Percentiles rank a stretch among this genome's conserved stretches.
Conservation (phyloP, 371 early-diverging fungal genomes). For the Rhizomucor pusillus region DNA sequence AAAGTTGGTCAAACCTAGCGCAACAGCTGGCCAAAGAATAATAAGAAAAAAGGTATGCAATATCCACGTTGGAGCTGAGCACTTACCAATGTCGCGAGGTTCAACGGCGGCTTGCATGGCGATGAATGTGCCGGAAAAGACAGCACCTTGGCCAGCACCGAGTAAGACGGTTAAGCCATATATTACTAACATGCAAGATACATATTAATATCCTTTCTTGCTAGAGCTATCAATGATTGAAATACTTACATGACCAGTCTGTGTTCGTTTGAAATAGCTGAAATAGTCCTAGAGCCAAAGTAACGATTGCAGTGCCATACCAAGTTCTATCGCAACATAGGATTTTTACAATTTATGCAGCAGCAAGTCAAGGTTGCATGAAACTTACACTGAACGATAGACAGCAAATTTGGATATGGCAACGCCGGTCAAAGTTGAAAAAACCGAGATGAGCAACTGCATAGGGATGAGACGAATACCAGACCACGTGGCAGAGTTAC, state of each 20-base stretch:
- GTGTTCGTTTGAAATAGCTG: constrained; percentile 26
- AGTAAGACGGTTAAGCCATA: constrained; percentile 42
- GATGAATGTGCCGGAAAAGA: constrained; percentile 44
- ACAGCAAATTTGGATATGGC: constrained; percentile 45
- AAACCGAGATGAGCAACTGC: constrained; percentile 39
- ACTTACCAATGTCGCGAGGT: constrained; percentile 33
- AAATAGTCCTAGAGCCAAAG: constrained; percentile 31
- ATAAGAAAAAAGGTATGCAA: neutral
- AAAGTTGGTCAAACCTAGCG: constrained; percentile 40
- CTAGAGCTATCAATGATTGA: neutral
- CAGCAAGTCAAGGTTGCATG: neutral
- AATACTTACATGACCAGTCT: constrained; percentile 23
- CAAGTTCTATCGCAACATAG: constrained; percentile 25
- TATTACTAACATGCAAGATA: constrained; percentile 15
- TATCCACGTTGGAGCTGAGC: neutral
- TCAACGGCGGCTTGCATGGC: constrained; percentile 44
- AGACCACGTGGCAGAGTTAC: constrained; percentile 50
- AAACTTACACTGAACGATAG: constrained; percentile 46
- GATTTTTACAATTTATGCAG: no score
- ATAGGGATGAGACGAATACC: constrained; percentile 52
- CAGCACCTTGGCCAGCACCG: constrained; percentile 27
- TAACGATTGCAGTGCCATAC: constrained; percentile 38
- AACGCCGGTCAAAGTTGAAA: constrained; percentile 36
- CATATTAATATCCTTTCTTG: neutral
- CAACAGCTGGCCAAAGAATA: constrained; percentile 37